A percentile compares a stretch with the other conserved stretches of the same genome.
Conservation (phyloP, 192 early-diverging fungal genomes). For the Pilobolus umbonatus region DNA sequence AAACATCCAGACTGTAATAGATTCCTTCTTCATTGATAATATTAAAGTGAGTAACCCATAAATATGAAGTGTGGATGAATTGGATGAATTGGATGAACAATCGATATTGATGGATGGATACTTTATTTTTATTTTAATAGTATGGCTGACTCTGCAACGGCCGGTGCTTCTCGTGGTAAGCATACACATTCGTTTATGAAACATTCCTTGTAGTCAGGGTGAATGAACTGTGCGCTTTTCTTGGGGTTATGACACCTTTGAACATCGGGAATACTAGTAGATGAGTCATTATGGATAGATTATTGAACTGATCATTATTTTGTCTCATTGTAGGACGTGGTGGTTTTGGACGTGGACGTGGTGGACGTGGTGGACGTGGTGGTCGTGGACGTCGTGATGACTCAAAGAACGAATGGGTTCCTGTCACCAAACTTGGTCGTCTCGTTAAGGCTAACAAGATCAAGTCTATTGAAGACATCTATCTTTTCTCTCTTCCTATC, state of each 20-base stretch:
- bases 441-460: constrained; percentile 98
- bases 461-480: constrained; percentile 96
- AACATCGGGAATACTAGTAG: too few species aligned
- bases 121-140: constrained; percentile 26
- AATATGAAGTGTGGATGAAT: not conserved
- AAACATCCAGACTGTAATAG: not conserved
- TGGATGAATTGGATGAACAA: not conserved
- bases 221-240: too few species aligned
- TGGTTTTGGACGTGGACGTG: constrained; percentile 78
- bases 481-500: constrained; percentile 96
- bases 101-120: constrained; percentile 5
- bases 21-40: constrained; percentile 3
- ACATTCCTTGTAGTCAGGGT: too few species aligned
- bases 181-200: not conserved
- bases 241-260: too few species aligned
- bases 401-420: constrained; percentile 79
- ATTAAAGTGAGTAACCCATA: not conserved
- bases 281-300: too few species aligned
- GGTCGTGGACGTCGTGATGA: constrained; percentile 83
- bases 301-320: constrained; percentile 5
- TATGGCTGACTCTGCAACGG: constrained; percentile 75
- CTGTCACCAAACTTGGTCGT: constrained; percentile 98
- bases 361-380: constrained; percentile 71
- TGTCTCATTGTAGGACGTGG: constrained; percentile 52
- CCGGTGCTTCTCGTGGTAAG: constrained; percentile 65